Evolutionary conservation across 2,329 filamentous ascomycete species (phyloP).

Genomic region (Didymella segeticola): DNA sequence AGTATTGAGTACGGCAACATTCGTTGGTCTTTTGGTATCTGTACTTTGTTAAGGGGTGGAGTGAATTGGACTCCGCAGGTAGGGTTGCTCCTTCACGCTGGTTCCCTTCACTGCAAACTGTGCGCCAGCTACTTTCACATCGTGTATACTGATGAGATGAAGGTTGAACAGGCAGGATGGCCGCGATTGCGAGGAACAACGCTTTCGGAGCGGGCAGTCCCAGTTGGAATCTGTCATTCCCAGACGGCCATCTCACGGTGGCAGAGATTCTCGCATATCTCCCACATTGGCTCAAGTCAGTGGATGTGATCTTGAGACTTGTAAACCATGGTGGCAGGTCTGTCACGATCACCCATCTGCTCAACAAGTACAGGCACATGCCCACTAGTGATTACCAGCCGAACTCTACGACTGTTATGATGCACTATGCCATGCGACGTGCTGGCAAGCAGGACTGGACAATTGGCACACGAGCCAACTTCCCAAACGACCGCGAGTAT

Average conservation of each 20-base stretch:
- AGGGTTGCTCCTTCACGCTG: not conserved
- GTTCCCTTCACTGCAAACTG: not conserved
- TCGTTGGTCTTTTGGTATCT: not conserved
- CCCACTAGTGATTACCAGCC: conserved; percentile 6
- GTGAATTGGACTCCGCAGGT: conserved; percentile 1
- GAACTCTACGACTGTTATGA: conserved; percentile 30
- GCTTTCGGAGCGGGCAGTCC: conserved; percentile 29
- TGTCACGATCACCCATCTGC: conserved; percentile 15
- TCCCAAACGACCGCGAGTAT: conserved; percentile 5
- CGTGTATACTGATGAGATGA: conserved; percentile 1
- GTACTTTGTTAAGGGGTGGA: not conserved
- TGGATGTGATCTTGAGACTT: conserved; percentile 35
- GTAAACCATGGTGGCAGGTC: conserved; percentile 19
- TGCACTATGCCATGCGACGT: conserved; percentile 31
- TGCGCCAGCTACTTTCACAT: not conserved
- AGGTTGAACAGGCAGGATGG: conserved; percentile 8
- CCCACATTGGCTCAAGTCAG: conserved; percentile 34
- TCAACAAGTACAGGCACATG: conserved; percentile 9
- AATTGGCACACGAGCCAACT: conserved; percentile 16
- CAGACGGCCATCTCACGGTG: conserved; percentile 33
- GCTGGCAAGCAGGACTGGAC: conserved; percentile 23
- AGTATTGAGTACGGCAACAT: not conserved
- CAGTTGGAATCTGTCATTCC: conserved; percentile 33
- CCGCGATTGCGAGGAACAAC: conserved; percentile 23
- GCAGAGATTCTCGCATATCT: conserved; percentile 35